Evolutionary conservation across 495 filamentous ascomycete genomes (phyloP).

Genomic region (Hypoxylon intermedium): DNA sequence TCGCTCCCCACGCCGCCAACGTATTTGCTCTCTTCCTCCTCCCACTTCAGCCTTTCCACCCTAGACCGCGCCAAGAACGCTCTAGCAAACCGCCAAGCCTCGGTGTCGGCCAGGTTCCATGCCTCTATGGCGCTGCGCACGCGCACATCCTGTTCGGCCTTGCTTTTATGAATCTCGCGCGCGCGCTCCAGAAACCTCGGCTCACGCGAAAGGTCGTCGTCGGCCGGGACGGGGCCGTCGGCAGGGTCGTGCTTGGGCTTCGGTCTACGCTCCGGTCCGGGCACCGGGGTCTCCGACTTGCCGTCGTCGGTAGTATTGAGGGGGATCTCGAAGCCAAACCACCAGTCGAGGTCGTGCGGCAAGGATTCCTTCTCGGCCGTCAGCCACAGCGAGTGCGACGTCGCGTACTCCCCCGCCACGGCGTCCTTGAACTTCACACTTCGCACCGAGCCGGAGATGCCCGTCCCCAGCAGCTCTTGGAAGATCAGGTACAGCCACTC

Average conservation of each 20-base stretch:
- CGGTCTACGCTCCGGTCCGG: slow-evolving; percentile 50
- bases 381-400: slow-evolving; percentile 75
- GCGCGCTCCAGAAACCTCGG: slow-evolving; percentile 68
- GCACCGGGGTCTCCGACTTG: slow-evolving; percentile 59
- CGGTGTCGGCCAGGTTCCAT: slow-evolving; percentile 92
- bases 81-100: slow-evolving; percentile 89
- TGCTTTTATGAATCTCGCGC: slow-evolving; percentile 58
- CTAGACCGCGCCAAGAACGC: slow-evolving; percentile 68
- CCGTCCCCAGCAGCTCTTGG: slow-evolving; percentile 67
- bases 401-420: slow-evolving; percentile 69
- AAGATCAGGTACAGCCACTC: slow-evolving; percentile 78
- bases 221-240: slow-evolving; percentile 57
- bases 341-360: slow-evolving; percentile 78
- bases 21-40: slow-evolving; percentile 71
- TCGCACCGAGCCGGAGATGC: slow-evolving; percentile 66
- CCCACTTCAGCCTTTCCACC: slow-evolving; percentile 71
- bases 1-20: slow-evolving; percentile 60
- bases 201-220: slow-evolving; percentile 61
- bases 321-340: slow-evolving; percentile 84
- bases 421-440: slow-evolving; percentile 80
- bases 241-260: slow-evolving; percentile 46
- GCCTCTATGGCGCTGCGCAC: slow-evolving; percentile 75
- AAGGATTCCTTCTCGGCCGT: slow-evolving; percentile 70
- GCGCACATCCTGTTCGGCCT: slow-evolving; percentile 43
- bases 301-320: slow-evolving; percentile 58